These are phyloP conservation scores for Clonostachys solani DNA, from an alignment of 2,329 filamentous ascomycete genomes.

Conservation along the genomic window DNA sequence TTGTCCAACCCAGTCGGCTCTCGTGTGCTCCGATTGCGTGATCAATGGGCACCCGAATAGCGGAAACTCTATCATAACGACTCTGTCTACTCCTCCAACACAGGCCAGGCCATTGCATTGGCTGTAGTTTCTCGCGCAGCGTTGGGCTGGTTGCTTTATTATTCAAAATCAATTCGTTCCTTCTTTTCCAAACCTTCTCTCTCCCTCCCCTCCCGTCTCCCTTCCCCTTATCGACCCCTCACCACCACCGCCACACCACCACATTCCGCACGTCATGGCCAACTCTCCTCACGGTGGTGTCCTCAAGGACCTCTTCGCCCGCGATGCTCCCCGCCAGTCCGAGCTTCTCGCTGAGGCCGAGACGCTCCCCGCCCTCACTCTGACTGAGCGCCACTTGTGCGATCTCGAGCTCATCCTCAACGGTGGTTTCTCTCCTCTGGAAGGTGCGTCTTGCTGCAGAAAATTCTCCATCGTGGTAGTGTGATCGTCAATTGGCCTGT, in stretches of 20 bases:
- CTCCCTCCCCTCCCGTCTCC: not conserved
- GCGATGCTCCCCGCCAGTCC: slow-evolving; percentile 78
- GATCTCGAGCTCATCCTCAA: slow-evolving; percentile 97
- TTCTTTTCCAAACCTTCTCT: not conserved
- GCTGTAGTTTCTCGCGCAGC: too few relatives aligned
- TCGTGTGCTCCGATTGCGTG: too few relatives aligned
- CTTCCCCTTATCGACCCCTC: not conserved
- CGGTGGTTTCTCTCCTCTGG: slow-evolving; percentile 94
- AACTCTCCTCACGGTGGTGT: slow-evolving; percentile 81
- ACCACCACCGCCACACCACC: too few relatives aligned
- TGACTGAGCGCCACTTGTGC: slow-evolving; percentile 93
- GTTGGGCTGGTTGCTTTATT: too few relatives aligned
- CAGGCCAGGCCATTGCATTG: too few relatives aligned
- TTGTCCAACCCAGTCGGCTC: too few relatives aligned
- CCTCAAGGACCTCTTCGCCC: slow-evolving; percentile 95
- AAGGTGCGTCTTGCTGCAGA: slow-evolving; percentile 60
- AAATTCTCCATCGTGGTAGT: not conserved
- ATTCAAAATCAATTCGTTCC: too few relatives aligned
- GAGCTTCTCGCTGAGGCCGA: slow-evolving; percentile 83
- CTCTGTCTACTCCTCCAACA: too few relatives aligned
- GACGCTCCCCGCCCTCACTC: slow-evolving; percentile 74
- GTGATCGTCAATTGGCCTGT: too few relatives aligned
- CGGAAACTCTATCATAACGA: too few relatives aligned
- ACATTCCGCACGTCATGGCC: slow-evolving; percentile 41
- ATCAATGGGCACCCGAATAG: too few relatives aligned